Percentiles rank a stretch among this genome's conserved stretches.
phyloP scores from a whole-genome alignment of 108 stramenopile genomes.

The Aurantiochytrium sp. region DNA sequence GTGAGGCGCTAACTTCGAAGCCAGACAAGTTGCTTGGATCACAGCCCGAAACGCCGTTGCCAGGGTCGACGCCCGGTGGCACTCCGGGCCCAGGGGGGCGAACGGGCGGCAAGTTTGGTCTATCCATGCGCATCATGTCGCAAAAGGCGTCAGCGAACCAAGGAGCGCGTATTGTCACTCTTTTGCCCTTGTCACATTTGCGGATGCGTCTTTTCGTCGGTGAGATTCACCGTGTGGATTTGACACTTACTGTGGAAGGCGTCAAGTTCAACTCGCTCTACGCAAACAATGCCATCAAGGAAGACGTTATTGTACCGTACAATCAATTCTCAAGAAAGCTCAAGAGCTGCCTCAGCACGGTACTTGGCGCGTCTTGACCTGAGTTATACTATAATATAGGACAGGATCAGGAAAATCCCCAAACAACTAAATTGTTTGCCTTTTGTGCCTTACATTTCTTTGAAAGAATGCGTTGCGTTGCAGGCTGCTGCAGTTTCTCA shows the following conservation, averaged over 20 bases:
- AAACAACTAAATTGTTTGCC: background rate
- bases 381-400: background rate
- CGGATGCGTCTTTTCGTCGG: background rate
- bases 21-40: background rate
- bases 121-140: background rate
- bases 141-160: background rate
- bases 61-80: background rate
- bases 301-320: background rate
- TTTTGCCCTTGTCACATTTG: background rate
- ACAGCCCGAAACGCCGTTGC: background rate
- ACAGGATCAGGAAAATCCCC: background rate
- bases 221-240: background rate
- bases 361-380: background rate
- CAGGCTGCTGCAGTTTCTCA: too few species aligned
- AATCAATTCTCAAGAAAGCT: background rate
- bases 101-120: background rate
- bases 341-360: background rate
- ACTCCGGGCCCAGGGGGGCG: background rate
- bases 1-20: background rate
- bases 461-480: too few species aligned
- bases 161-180: background rate
- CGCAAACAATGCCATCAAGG: background rate
- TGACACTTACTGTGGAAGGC: background rate
- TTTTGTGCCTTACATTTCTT: too few species aligned
- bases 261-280: background rate